Base-by-base conservation (phyloP, 2,329 filamentous ascomycete species). In the Fusarium sp. region DNA sequence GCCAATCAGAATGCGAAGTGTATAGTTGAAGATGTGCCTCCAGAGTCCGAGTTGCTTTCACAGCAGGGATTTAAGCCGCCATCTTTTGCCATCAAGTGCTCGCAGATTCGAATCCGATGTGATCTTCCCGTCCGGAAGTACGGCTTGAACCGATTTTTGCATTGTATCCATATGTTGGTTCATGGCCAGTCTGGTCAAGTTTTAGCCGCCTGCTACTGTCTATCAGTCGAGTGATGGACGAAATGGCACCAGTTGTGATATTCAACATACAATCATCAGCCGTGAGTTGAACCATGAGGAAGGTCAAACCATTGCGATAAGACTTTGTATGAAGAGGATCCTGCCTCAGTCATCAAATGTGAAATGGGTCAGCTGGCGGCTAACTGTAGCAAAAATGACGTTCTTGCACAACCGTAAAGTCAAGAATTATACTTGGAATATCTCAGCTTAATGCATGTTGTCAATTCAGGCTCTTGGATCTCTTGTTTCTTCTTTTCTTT, bases 1-100 rank as follows among this genome's bases (percentile, higher is more conserved):
- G 50, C 78, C 77, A 79, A 79, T 79, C 51, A 66, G 15, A 27
- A 38, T 38, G 20, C 49, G 50, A 34, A 18, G 3, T 42, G 29
- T 59, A 49, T 60, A 67, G 61, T 69, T 53, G 46, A 53, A 55
- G 50, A 72, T 70, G 72, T 71, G 72, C 55, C 29, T 59, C 27
- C 38, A 54, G 56, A 66, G 66, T 64, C 47, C 22, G 50, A 58
- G 54, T 50, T 57, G 44, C 62, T 51, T 57, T 53, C 50, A 54
- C 24, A 46, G 11, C 62, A 70, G 63, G 70, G 70, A 59, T 67
- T 27, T 22, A 18, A 60, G 40, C 34, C 63, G 53, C 53, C 53
- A 49, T 54, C 54, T 47, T 58, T 60, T 55, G 40, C 52, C 42
- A 16, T 47, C 58, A 63, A 70, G 54, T 63, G 71, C 59, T 63